Conservation (phyloP, 2,329 filamentous ascomycete genomes). For the Phoma sp. region DNA sequence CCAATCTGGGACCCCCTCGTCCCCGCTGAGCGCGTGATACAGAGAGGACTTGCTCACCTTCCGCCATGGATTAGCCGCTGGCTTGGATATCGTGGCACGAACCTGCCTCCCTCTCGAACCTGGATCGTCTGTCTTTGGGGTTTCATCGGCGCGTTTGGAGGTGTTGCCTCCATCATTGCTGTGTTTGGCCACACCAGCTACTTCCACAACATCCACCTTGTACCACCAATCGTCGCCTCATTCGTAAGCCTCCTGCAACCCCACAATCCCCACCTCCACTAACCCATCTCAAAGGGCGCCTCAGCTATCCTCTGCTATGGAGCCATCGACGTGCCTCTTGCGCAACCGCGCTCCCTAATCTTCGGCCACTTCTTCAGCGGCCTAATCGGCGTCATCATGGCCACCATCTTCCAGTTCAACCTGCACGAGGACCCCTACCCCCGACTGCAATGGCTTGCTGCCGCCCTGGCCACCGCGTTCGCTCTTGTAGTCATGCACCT, state of each 20-base stretch:
- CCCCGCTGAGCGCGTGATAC: conserved; percentile 37
- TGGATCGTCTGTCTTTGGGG: conserved; percentile 49
- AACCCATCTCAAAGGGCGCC: conserved; percentile 44
- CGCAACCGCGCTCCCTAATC: conserved; percentile 53
- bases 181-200: conserved; percentile 49
- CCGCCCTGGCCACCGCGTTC: conserved; percentile 50
- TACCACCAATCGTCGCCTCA: conserved; percentile 51
- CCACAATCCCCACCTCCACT: not conserved
- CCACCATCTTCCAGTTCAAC: conserved; percentile 52
- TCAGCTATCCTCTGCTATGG: conserved; percentile 55
- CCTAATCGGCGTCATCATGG: conserved; percentile 51
- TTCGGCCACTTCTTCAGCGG: conserved; percentile 54
- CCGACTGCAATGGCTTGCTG: conserved; percentile 52
- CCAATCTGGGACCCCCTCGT: conserved; percentile 35
- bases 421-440: conserved; percentile 34
- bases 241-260: conserved; percentile 34
- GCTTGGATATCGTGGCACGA: conserved; percentile 55
- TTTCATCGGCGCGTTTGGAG: conserved; percentile 52
- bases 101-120: conserved; percentile 33
- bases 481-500: conserved; percentile 54
- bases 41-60: conserved; percentile 50
- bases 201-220: conserved; percentile 45
- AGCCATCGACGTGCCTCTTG: conserved; percentile 52
- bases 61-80: conserved; percentile 72
- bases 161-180: conserved; percentile 50